These are phyloP conservation scores for Pelargonium cotyledonis DNA, from an alignment of 441 rosid genomes.

Conservation along the genomic window DNA sequence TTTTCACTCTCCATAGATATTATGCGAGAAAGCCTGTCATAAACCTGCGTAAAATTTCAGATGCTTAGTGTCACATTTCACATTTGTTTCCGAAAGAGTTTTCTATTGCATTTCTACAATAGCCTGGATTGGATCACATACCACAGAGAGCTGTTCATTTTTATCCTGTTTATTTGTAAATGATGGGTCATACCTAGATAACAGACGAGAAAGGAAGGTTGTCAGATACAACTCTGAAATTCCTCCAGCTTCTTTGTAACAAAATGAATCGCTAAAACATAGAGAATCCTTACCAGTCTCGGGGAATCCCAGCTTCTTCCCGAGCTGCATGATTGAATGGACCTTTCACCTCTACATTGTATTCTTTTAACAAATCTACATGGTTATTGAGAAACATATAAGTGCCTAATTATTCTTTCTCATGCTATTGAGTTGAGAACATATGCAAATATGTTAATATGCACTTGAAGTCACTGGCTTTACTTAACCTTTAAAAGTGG, in stretches of 20 bases:
- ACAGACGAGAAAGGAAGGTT: slow-evolving; percentile 8
- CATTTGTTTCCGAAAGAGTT: not conserved
- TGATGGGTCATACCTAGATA: slow-evolving; percentile 57
- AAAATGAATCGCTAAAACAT: not conserved
- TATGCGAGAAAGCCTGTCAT: slow-evolving; percentile 67
- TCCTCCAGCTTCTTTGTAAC: too few relatives aligned
- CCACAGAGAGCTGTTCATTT: slow-evolving; percentile 54
- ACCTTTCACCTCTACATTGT: slow-evolving; percentile 76
- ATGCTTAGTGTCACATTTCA: not conserved
- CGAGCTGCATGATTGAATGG: slow-evolving; percentile 86
- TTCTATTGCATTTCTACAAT: not conserved
- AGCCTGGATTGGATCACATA: slow-evolving; percentile 25
- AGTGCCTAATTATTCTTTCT: not conserved
- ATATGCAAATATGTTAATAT: slow-evolving; percentile 7
- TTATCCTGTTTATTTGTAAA: slow-evolving; percentile 26
- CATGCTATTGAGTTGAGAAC: not conserved
- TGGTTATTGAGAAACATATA: slow-evolving; percentile 17
- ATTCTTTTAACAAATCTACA: slow-evolving; percentile 69
- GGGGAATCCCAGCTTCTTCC: slow-evolving; percentile 83
- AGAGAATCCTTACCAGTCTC: slow-evolving; percentile 54
- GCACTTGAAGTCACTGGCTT: slow-evolving; percentile 9
- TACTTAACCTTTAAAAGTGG: slow-evolving; percentile 68
- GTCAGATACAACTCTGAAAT: not conserved
- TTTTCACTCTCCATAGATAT: slow-evolving; percentile 73
- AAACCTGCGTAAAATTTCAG: slow-evolving; percentile 43